Evolutionary conservation across 139 green algal genomes (phyloP).

Genomic region (Gonium pectorale): DNA sequence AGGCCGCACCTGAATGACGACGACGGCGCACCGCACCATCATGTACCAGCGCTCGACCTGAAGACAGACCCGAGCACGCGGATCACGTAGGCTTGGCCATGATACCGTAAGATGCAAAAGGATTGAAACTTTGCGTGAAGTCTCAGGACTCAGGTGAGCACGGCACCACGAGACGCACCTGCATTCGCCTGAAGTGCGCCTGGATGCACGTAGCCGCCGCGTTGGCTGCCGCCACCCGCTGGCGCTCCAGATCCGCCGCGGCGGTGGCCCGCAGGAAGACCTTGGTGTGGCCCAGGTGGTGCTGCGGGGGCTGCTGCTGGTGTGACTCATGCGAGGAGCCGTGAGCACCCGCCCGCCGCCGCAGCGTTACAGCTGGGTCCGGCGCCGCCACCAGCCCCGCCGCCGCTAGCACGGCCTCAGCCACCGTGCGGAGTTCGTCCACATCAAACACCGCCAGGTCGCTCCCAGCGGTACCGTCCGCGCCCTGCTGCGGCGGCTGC

Average conservation of each 20-base stretch:
- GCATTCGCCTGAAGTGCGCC: slow-evolving; percentile 64
- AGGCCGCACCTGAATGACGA: slow-evolving; percentile 37
- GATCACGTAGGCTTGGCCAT: too few relatives aligned
- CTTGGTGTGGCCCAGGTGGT: slow-evolving; percentile 90
- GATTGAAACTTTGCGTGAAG: too few relatives aligned
- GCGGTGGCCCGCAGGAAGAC: slow-evolving; percentile 71
- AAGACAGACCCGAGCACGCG: neutral
- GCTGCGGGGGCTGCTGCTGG: slow-evolving; percentile 39
- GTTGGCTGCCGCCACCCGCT: slow-evolving; percentile 79
- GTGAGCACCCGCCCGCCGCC: too few relatives aligned
- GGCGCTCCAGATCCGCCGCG: slow-evolving; percentile 91
- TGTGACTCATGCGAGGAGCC: too few relatives aligned
- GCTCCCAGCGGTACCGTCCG: neutral
- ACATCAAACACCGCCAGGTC: neutral
- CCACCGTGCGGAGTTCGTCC: slow-evolving; percentile 17
- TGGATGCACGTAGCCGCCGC: slow-evolving; percentile 79
- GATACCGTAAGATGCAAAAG: too few relatives aligned
- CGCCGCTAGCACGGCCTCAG: slow-evolving; percentile 52
- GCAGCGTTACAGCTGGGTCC: too few relatives aligned
- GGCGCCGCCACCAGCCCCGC: slow-evolving; percentile 18
- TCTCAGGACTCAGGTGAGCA: neutral
- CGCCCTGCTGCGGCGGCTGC: neutral
- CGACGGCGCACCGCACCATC: neutral
- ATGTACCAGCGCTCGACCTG: slow-evolving; percentile 18
- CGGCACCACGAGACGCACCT: slow-evolving; percentile 49